Evolutionary conservation across 2,329 filamentous ascomycete species (phyloP).

Genomic region (Aspergillus latus): DNA sequence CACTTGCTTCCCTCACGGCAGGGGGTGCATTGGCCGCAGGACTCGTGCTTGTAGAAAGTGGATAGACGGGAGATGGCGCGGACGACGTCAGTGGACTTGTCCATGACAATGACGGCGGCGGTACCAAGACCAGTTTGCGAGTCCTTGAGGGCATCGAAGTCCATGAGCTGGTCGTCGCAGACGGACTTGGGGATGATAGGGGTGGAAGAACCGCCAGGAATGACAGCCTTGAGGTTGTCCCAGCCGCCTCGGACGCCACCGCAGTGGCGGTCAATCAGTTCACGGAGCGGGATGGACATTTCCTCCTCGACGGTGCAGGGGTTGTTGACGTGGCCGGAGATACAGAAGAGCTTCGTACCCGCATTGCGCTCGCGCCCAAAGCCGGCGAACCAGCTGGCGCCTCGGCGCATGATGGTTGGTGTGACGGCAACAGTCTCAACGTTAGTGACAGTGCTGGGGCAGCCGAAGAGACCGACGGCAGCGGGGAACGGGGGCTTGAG

Average conservation of each 20-base stretch:
- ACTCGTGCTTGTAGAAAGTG: conserved; percentile 98
- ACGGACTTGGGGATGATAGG: conserved; percentile 87
- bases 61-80: conserved; percentile 88
- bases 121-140: conserved; percentile 96
- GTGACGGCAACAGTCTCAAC: conserved; percentile 96
- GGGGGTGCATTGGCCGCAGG: conserved; percentile 97
- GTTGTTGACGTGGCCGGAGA: conserved; percentile 98
- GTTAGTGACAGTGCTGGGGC: conserved; percentile 96
- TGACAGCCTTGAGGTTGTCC: conserved; percentile 95
- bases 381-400: conserved; percentile 85
- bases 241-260: conserved; percentile 94
- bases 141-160: conserved; percentile 98
- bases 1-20: conserved; percentile 98
- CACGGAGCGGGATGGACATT: conserved; percentile 95
- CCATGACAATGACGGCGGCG: conserved; percentile 97
- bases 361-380: conserved; percentile 96
- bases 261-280: conserved; percentile 97
- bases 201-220: conserved; percentile 94
- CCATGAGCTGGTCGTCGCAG: conserved; percentile 96
- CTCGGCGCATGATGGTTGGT: conserved; percentile 91
- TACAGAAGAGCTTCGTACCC: conserved; percentile 97
- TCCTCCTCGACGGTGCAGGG: conserved; percentile 97
- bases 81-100: conserved; percentile 95
- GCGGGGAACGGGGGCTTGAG: conserved; percentile 98
- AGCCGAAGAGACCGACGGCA: conserved; percentile 95